phyloP scores from a whole-genome alignment of 2,329 filamentous ascomycete genomes.

The Penicillium sp. region DNA sequence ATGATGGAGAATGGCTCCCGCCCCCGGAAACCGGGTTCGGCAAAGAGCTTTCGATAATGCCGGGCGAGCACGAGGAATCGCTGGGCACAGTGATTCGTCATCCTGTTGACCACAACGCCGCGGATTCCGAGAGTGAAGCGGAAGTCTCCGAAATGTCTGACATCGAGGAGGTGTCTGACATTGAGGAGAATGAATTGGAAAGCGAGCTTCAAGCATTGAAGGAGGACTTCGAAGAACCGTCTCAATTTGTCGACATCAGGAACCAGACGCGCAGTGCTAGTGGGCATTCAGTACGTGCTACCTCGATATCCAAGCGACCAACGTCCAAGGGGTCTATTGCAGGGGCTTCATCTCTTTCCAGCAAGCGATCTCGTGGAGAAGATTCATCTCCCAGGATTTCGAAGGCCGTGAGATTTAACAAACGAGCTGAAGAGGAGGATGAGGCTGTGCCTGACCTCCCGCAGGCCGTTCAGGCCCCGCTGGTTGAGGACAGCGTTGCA shows the following conservation, averaged over 20 bases:
- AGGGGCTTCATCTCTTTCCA: constrained; percentile 21
- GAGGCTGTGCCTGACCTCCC: constrained; percentile 6
- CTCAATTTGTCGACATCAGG: constrained; percentile 21
- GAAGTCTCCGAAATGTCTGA: constrained; percentile 32
- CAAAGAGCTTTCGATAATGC: constrained; percentile 26
- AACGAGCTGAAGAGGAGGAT: constrained; percentile 18
- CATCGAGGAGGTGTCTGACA: constrained; percentile 30
- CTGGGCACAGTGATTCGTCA: constrained; percentile 40
- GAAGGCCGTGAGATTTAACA: constrained; percentile 36
- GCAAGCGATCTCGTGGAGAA: constrained; percentile 20
- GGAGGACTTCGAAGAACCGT: constrained; percentile 39
- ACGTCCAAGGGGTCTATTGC: constrained; percentile 20
- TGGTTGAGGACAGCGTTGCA: constrained; percentile 10
- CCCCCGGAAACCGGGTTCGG: constrained; percentile 26
- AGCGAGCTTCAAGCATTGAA: constrained; percentile 47
- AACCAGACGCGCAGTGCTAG: constrained; percentile 10
- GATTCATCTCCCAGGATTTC: constrained; percentile 27
- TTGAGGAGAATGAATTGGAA: constrained; percentile 38
- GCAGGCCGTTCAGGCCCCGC: constrained; percentile 12
- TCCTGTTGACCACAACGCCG: constrained; percentile 27
- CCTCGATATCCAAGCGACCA: constrained; percentile 19
- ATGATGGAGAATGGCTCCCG: constrained; percentile 32
- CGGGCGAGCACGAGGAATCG: constrained; percentile 28
- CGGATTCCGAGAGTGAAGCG: constrained; percentile 32
- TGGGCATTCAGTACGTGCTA: constrained; percentile 16